Evolutionary conservation across 2,329 filamentous ascomycete genomes (phyloP), one percentile per base, ranked within the genome.

Genomic region (Iodosphaeria phyllophila): DNA sequence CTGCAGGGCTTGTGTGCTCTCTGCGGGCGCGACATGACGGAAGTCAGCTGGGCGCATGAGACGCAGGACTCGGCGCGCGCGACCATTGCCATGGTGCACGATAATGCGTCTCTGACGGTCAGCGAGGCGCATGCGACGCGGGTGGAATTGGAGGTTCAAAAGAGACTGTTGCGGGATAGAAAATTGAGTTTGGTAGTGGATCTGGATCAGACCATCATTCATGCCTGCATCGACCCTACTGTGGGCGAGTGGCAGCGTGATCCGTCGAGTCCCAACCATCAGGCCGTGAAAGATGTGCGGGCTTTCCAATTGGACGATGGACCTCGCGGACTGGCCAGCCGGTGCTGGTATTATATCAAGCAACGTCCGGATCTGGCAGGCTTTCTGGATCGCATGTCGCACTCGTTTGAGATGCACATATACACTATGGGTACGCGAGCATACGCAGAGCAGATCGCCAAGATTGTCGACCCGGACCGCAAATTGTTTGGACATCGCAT

Each of bases 361-460:
- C 71, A 92, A 54, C 79, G 89, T 18, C 89, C 89, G 1, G 83
- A 84, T 3, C 54, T 95, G 25, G 60, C 70, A 32, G 66, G 75
- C 20, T 98, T 98, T 42, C 59, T 98, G 24, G 60, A 77, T 30
- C 66, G 69, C 26, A 64, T 93, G 23, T 69, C 82, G 1, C 64
- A 73, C 40, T 57, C 89, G 40, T 98, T 89, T 52, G 89, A 98
- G 53, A 60, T 95, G 41, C 89, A 98, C 47, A 86, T 98, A 33
- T 98, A 98, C 56, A 98, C 89, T 21, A 98, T 98, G 89, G 89
- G 86, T 28, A 98, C 89, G 13, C 70, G 89, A 34, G 80, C 86
- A n/a, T 98, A 98, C 44, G 89, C 89, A 7, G 64, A 84, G 37
- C 76, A 80, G 32, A 91, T 98, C 38, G 83, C 83, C 18, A 75